Conservation (phyloP, 306 rosid genomes). For the Pyrus communis region DNA sequence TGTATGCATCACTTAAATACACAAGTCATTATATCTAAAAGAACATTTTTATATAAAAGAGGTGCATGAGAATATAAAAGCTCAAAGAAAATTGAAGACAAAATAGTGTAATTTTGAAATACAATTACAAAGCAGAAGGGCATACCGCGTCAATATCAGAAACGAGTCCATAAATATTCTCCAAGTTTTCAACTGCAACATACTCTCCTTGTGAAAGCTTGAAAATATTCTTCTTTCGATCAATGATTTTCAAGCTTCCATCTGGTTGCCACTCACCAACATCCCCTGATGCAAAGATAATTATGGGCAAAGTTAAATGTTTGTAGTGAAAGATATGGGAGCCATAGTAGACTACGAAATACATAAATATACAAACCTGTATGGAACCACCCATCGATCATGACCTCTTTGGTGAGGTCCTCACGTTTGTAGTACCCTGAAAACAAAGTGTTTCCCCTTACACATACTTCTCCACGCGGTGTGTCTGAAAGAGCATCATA, state of each 20-base stretch:
- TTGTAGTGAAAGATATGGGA: background rate
- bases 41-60: background rate
- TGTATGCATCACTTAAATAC: background rate
- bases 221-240: conserved; percentile 94
- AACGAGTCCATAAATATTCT: conserved; percentile 65
- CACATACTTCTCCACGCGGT: conserved; percentile 87
- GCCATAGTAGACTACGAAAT: conserved; percentile 11
- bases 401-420: conserved; percentile 86
- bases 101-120: background rate
- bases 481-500: conserved; percentile 65
- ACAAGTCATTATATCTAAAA: background rate
- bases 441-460: conserved; percentile 71
- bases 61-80: background rate
- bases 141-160: conserved; percentile 73
- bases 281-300: conserved; percentile 60
- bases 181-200: conserved; percentile 97
- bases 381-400: conserved; percentile 88
- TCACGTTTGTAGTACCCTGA: conserved; percentile 89
- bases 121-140: background rate
- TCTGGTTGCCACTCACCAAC: conserved; percentile 92
- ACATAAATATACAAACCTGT: conserved; percentile 51
- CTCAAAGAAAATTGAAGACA: background rate
- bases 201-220: conserved; percentile 99
- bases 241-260: conserved; percentile 96
- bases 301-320: conserved; percentile 6